Percentiles rank a stretch among this genome's conserved stretches.
Evolutionary conservation across 2,329 filamentous ascomycete species (phyloP).

Genomic region (Phialophora expanda): DNA sequence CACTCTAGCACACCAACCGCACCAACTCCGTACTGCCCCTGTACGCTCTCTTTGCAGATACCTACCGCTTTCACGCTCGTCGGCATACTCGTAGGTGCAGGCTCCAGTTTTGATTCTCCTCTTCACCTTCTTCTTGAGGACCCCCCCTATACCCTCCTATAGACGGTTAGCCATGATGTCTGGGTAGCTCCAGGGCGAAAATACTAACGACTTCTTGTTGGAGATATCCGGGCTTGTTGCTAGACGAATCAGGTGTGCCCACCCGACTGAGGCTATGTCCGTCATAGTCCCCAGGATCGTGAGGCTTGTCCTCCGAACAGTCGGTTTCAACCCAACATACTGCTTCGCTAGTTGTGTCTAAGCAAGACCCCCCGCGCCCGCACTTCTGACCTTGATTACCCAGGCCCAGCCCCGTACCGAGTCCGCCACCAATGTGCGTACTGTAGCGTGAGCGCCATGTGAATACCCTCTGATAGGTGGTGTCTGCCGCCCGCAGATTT

Average conservation of each 20-base stretch:
- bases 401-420: conserved; percentile 86
- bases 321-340: conserved; percentile 70
- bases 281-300: conserved; percentile 47
- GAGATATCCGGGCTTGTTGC: conserved; percentile 70
- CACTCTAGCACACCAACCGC: conserved; percentile 84
- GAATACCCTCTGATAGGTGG: conserved; percentile 73
- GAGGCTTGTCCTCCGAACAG: conserved; percentile 73
- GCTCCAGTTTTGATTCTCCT: conserved; percentile 80
- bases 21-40: conserved; percentile 78
- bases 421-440: conserved; percentile 73
- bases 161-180: background rate
- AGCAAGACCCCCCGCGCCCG: conserved; percentile 75
- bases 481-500: conserved; percentile 64
- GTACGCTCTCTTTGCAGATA: conserved; percentile 73
- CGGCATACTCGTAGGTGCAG: conserved; percentile 83
- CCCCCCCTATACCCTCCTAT: conserved; percentile 79
- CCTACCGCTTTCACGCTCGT: conserved; percentile 69
- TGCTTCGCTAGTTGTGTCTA: conserved; percentile 77
- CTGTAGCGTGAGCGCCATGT: conserved; percentile 86
- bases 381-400: conserved; percentile 88
- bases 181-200: background rate
- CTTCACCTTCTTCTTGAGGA: conserved; percentile 86
- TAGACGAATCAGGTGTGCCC: conserved; percentile 34
- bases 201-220: conserved; percentile 72
- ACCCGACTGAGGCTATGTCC: conserved; percentile 37